Percentiles rank a stretch among this genome's conserved stretches.
These are phyloP conservation scores for Zymoseptoria tritici DNA, from an alignment of 2,329 filamentous ascomycete species.

Conservation along the genomic window DNA sequence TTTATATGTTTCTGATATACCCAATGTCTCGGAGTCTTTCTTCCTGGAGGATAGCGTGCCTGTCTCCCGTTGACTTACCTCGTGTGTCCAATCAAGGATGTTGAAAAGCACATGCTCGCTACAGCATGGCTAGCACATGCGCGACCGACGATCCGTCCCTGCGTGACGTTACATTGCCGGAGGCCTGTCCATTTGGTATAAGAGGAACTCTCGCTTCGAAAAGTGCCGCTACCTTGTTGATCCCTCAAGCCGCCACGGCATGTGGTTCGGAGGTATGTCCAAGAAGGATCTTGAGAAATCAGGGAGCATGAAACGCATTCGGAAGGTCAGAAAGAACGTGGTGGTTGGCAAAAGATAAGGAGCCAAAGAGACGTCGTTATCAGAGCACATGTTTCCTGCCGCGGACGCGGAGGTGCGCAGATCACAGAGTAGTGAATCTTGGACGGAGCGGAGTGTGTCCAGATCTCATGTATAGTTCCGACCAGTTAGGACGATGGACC, in stretches of 20 bases:
- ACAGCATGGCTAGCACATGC: background rate
- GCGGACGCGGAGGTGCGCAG: background rate
- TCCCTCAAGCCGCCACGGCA: background rate
- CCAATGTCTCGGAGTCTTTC: background rate
- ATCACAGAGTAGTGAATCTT: background rate
- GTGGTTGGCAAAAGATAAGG: background rate
- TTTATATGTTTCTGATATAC: background rate
- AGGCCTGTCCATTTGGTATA: background rate
- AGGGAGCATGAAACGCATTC: background rate
- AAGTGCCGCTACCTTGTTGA: background rate
- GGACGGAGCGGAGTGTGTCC: background rate
- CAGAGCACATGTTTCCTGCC: conserved; percentile 10
- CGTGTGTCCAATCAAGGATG: background rate
- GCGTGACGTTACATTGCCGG: background rate
- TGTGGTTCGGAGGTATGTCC: background rate
- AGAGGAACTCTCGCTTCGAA: background rate
- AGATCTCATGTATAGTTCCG: background rate
- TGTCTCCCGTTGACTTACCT: background rate
- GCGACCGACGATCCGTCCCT: background rate
- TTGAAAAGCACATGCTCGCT: background rate
- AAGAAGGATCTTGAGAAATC: background rate
- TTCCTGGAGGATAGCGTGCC: background rate
- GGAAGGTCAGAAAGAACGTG: background rate
- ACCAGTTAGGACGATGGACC: conserved; percentile 1
- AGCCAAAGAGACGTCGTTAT: conserved; percentile 11